phyloP scores from a whole-genome alignment of 2,329 filamentous ascomycete species.

The Setomelanomma holmii region DNA sequence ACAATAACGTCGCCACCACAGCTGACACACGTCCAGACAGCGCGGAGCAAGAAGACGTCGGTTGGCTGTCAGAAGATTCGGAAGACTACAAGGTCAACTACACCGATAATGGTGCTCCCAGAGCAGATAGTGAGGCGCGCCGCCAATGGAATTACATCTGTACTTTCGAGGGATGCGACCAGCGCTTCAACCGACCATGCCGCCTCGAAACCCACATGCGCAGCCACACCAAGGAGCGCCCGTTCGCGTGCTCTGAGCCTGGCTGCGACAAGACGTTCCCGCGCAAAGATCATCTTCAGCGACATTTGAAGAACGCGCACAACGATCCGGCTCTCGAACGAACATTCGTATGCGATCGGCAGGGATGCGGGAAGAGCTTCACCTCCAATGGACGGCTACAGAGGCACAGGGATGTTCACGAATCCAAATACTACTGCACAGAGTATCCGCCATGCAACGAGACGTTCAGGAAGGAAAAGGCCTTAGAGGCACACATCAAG shows the following conservation, averaged over 20 bases:
- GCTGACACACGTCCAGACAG: constrained; percentile 14
- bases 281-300: constrained; percentile 83
- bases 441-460: constrained; percentile 74
- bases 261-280: constrained; percentile 85
- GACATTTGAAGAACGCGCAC: constrained; percentile 85
- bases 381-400: constrained; percentile 79
- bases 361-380: constrained; percentile 80
- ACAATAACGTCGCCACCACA: constrained; percentile 8
- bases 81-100: constrained; percentile 33
- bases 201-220: constrained; percentile 78
- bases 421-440: constrained; percentile 77
- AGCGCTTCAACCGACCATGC: constrained; percentile 87
- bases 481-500: constrained; percentile 81
- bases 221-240: constrained; percentile 84
- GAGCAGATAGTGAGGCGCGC: constrained; percentile 52
- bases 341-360: constrained; percentile 73
- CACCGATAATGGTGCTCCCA: constrained; percentile 35
- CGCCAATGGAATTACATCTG: constrained; percentile 79
- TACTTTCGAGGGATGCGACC: constrained; percentile 74
- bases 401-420: constrained; percentile 79
- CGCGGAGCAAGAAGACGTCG: constrained; percentile 17
- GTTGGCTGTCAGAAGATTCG: constrained; percentile 30
- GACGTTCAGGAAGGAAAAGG: constrained; percentile 86
- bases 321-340: constrained; percentile 63
- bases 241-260: constrained; percentile 73